Evolutionary conservation across 129 eudicot genomes (phyloP).

Genomic region (Centella asiatica): DNA sequence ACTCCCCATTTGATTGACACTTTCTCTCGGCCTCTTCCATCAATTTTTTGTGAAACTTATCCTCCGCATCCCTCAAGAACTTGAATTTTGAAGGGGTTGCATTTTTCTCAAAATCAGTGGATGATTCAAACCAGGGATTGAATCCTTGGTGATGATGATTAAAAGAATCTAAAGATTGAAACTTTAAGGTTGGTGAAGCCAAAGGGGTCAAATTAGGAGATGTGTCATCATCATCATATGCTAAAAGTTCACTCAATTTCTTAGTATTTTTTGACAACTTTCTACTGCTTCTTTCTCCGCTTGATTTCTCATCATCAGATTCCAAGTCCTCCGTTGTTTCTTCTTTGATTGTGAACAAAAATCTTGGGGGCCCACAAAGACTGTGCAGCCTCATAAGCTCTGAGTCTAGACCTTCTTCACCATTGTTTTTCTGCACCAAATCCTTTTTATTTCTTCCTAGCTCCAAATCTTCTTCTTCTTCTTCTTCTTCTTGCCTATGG

Average conservation of each 20-base stretch:
- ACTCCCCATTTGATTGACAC: constrained; percentile 5
- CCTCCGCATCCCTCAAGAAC: constrained; percentile 87
- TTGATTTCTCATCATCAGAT: constrained; percentile 52
- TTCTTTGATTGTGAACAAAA: constrained; percentile 75
- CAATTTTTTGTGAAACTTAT: constrained; percentile 48
- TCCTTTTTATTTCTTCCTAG: background rate
- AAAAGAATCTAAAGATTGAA: constrained; percentile 1
- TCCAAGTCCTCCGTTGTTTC: constrained; percentile 88
- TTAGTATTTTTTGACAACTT: no score
- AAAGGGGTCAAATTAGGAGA: constrained; percentile 25
- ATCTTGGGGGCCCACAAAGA: constrained; percentile 81
- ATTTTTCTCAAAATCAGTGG: constrained; percentile 30
- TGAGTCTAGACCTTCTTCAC: constrained; percentile 54
- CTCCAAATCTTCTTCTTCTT: constrained; percentile 31
- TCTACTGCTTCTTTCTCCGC: no score
- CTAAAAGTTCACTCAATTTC: constrained; percentile 57
- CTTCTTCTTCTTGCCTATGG: no score
- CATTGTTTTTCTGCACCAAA: constrained; percentile 22
- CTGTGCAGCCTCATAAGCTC: constrained; percentile 85
- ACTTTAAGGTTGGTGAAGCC: background rate
- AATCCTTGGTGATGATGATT: constrained; percentile 29
- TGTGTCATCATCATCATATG: no score
- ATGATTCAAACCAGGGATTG: constrained; percentile 52
- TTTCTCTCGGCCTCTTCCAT: constrained; percentile 38
- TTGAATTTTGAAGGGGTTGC: constrained; percentile 89